Base-by-base conservation (phyloP, 768 basidiomycete species). In the Omphalotus guepiniiformis region DNA sequence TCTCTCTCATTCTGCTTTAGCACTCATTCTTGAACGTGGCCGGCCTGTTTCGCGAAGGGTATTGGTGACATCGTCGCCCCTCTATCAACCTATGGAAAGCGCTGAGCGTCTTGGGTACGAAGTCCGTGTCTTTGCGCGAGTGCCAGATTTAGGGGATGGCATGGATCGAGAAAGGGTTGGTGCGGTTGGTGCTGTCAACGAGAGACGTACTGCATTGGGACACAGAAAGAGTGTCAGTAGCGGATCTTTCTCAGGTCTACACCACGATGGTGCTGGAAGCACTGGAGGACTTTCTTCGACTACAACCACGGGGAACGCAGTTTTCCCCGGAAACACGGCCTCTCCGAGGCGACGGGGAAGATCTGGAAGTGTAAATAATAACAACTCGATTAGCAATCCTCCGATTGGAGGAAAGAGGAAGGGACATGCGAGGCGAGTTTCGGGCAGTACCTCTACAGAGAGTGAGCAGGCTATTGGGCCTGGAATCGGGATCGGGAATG, bases 1-100 rank as follows among this genome's bases (percentile, higher is more conserved):
- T 52, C 65, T 94, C 18, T 92, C 86, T 42, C 89, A 93, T 63
- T 74, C 83, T 3, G 85, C 87, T 4, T 73, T 93, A 26, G 75
- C 82, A 1, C 74, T 93, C 29, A 78, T 93, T 45, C 72, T 94
- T 29, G 90, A 93, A 65, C 78, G 91, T 30, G 92, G 90, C 6
- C 76, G 91, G 28, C 78, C 83, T 6, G 73, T 91, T 44, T 80
- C 78, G 19, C 76, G 85, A 26, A 78, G 88, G 19, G 85, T 89
- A 5, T 72, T 91, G 5, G 90, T 86, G 26, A 81, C 89, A 0
- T 89, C 86, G 11, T 88, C 85, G 35, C 90, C 92, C 2, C 64
- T 93, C 39, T 88, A 91, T 63, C 92, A 93, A 61, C 79, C 85
- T 9, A 82, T 93, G 73, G 80, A 84, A 8, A 67, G 74, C 3